Percentiles rank a stretch among this genome's conserved stretches.
These are phyloP conservation scores for Lentinula edodes DNA, from an alignment of 768 basidiomycete genomes.

Conservation along the genomic window DNA sequence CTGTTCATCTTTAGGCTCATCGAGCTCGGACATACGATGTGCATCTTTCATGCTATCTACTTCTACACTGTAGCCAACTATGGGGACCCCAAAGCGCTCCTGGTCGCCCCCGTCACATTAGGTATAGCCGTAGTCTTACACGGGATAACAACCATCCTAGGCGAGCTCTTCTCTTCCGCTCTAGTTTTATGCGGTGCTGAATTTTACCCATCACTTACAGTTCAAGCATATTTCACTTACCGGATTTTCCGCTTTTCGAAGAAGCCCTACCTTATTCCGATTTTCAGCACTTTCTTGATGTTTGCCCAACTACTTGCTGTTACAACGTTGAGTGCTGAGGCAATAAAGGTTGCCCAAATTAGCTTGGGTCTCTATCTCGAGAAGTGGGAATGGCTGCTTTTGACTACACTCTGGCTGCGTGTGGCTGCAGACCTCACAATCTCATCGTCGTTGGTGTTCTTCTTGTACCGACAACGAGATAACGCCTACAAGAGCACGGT, in stretches of 20 bases:
- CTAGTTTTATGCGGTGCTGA: not conserved
- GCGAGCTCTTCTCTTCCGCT: not conserved
- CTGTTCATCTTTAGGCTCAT: not conserved
- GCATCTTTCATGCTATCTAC: constrained; percentile 3
- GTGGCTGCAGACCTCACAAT: constrained; percentile 1
- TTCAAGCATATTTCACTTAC: constrained; percentile 3
- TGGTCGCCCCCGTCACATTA: not conserved
- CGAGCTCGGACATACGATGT: constrained; percentile 1
- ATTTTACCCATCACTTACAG: not conserved
- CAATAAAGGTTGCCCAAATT: not conserved
- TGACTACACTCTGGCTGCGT: constrained; percentile 1
- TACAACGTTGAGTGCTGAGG: not conserved
- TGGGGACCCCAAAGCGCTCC: constrained; percentile 1
- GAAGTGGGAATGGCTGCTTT: constrained; percentile 5
- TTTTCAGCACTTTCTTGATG: constrained; percentile 1
- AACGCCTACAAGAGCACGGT: constrained; percentile 5
- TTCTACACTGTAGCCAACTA: not conserved
- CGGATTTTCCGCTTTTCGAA: not conserved
- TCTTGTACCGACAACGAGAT: not conserved
- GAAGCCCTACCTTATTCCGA: not conserved
- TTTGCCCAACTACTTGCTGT: constrained; percentile 2
- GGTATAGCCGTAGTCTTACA: constrained; percentile 2
- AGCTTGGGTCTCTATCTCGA: not conserved
- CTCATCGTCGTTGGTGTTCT: not conserved
- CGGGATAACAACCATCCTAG: not conserved